These are phyloP conservation scores for Oryza australiensis DNA, from an alignment of 176 grass and related monocot genomes.

Conservation along the genomic window DNA sequence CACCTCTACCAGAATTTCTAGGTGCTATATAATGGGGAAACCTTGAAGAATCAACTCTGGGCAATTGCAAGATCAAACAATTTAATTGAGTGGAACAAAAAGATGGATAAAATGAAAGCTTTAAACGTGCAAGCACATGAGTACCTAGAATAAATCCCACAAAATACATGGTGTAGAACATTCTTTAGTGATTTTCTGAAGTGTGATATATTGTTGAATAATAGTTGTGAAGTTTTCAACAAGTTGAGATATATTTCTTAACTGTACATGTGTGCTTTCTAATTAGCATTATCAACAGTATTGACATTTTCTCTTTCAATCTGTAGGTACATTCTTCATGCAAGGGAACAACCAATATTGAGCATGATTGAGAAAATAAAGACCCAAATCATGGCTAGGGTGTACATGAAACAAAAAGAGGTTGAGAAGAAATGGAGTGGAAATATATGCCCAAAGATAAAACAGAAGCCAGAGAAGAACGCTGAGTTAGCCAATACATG, in stretches of 20 bases:
- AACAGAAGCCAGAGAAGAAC: not conserved
- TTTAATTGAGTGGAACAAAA: not conserved
- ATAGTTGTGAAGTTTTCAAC: slow-evolving; percentile 8
- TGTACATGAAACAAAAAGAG: not conserved
- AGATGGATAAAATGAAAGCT: not conserved
- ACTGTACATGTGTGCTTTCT: too few relatives aligned
- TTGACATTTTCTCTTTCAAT: too few relatives aligned
- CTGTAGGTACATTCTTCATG: not conserved
- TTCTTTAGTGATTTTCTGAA: not conserved
- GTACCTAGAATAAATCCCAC: not conserved
- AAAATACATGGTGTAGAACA: not conserved
- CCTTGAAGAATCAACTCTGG: not conserved
- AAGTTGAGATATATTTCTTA: not conserved
- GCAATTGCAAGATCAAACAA: not conserved
- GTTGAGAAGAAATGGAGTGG: not conserved
- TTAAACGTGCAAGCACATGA: not conserved
- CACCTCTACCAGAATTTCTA: slow-evolving; percentile 7
- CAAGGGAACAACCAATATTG: not conserved
- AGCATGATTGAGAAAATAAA: not conserved
- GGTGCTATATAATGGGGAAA: not conserved
- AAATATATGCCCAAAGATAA: not conserved
- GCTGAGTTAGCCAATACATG: not conserved
- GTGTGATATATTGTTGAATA: not conserved
- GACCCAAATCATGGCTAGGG: not conserved
- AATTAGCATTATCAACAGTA: too few relatives aligned